These are phyloP conservation scores for Arabis hirsuta DNA, from an alignment of 345 rosid species.

Conservation along the genomic window DNA sequence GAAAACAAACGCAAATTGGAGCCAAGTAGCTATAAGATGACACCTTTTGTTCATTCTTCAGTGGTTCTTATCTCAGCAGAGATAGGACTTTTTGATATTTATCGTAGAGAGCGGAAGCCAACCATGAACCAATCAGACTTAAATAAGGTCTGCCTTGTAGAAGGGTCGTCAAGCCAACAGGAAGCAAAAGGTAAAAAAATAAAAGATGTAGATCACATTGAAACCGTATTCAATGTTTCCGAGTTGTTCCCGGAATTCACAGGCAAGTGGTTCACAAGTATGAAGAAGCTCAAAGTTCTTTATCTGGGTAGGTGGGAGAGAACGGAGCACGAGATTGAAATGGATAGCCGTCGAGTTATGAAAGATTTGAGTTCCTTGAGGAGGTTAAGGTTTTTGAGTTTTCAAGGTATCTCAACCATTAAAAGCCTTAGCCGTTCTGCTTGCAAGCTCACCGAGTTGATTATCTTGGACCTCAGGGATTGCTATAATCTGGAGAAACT, in stretches of 20 bases:
- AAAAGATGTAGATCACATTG: background rate
- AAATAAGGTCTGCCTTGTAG: slow-evolving; percentile 53
- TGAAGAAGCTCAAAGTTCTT: slow-evolving; percentile 35
- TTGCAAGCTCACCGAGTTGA: slow-evolving; percentile 36
- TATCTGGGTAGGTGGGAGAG: slow-evolving; percentile 49
- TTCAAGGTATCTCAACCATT: slow-evolving; percentile 54
- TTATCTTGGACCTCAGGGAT: slow-evolving; percentile 50
- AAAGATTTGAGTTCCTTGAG: slow-evolving; percentile 28
- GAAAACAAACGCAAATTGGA: slow-evolving; percentile 35
- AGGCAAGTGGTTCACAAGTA: slow-evolving; percentile 43
- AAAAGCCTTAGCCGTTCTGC: slow-evolving; percentile 19
- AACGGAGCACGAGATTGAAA: slow-evolving; percentile 39
- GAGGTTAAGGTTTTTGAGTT: slow-evolving; percentile 41
- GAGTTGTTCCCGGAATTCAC: slow-evolving; percentile 51
- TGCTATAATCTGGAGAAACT: slow-evolving; percentile 51
- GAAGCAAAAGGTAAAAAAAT: slow-evolving; percentile 34
- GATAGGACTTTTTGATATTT: slow-evolving; percentile 37
- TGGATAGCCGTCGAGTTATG: slow-evolving; percentile 28
- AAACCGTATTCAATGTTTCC: slow-evolving; percentile 55
- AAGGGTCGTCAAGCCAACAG: slow-evolving; percentile 19
- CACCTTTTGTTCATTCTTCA: slow-evolving; percentile 49
- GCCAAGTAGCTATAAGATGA: slow-evolving; percentile 48
- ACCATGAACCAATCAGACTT: background rate
- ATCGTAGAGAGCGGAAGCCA: slow-evolving; percentile 35
- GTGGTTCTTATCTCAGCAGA: slow-evolving; percentile 43